Base-by-base conservation (phyloP, 164 flowering plant genomes). In the Cinnamomum chago region DNA sequence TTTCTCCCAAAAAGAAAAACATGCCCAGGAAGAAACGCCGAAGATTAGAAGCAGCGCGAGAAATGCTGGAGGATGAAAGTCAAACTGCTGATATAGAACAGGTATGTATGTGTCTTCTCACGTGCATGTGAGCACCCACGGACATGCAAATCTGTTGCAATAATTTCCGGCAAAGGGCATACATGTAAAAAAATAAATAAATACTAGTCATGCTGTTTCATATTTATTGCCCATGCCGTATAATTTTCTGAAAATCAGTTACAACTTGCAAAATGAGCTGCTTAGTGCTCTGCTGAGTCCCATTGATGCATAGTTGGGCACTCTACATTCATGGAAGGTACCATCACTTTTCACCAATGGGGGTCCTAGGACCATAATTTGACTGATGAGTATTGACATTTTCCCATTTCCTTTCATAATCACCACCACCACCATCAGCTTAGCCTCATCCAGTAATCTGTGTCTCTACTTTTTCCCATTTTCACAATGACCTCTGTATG, bases 1-100 rank as follows among this genome's bases (percentile, higher is more conserved):
- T 62, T 60, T 28, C 7, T 33, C 18, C 52, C 30, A 40, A 23
- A 33, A 58, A 93, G 97, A 94, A 90, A 88, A 84, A 89, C 74
- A 73, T 95, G 85, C 99, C 98, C 4, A 85, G 97, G 58, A 93
- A 89, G 82, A 87, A 95, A 76, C 88, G 97, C 55, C 85, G 98
- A 77, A 90, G 89, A 77, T 73, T 95, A 74, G 95, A 95, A 83
- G 97, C 98, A 66, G 88, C 88, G 58, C 84, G 93, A 79, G 98
- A 92, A 83, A 91, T 79, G 88, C 77, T 92, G 83, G 99, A 93
- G 73, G 94, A 91, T 30, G 92, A 86, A 51, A 72, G 75, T 69
- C 82, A 82, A 65, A 50, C 28, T 52, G 83, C 86, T 27, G 82
- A 81, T 30, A 51, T 20, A 27, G 77, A 78, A 67, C 80, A 76